Evolutionary conservation across 805 yeast genomes (phyloP).

Genomic region (Komagataella phaffii): DNA sequence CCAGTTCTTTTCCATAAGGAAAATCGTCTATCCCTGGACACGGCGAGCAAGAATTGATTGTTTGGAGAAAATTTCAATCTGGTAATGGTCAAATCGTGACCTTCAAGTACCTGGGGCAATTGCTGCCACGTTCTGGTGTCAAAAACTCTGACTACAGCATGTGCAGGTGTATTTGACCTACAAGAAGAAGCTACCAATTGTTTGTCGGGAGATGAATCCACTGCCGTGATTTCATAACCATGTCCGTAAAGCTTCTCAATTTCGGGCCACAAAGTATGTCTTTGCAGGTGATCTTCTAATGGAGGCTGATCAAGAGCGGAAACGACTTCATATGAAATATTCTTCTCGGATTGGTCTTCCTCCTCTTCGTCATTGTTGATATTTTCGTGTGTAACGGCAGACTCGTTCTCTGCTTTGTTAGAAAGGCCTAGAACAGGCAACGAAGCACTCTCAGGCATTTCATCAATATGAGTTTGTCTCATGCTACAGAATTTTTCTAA

Average conservation of each 20-base stretch:
- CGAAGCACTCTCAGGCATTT: constrained; percentile 72
- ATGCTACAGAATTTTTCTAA: constrained; percentile 42
- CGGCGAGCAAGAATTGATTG: constrained; percentile 52
- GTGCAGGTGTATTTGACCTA: constrained; percentile 69
- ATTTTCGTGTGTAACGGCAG: constrained; percentile 23
- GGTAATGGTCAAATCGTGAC: constrained; percentile 80
- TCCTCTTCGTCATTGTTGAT: constrained; percentile 26
- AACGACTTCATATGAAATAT: constrained; percentile 33
- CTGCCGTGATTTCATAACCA: constrained; percentile 83
- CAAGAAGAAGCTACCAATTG: constrained; percentile 78
- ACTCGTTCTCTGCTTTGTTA: constrained; percentile 65
- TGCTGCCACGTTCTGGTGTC: constrained; percentile 52
- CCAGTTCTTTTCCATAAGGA: constrained; percentile 52
- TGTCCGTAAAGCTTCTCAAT: constrained; percentile 92
- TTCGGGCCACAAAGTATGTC: constrained; percentile 93
- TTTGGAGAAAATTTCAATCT: constrained; percentile 64
- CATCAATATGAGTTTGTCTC: constrained; percentile 13
- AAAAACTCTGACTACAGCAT: constrained; percentile 77
- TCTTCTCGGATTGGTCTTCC: constrained; percentile 18
- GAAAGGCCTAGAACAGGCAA: constrained; percentile 90
- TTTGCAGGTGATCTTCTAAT: constrained; percentile 78
- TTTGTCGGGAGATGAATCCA: constrained; percentile 57
- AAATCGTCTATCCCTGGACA: constrained; percentile 82
- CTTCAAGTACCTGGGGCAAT: constrained; percentile 33
- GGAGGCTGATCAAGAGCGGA: constrained; percentile 48